Conservation (phyloP, 257 asterid species). For the Ehretia macrophylla region DNA sequence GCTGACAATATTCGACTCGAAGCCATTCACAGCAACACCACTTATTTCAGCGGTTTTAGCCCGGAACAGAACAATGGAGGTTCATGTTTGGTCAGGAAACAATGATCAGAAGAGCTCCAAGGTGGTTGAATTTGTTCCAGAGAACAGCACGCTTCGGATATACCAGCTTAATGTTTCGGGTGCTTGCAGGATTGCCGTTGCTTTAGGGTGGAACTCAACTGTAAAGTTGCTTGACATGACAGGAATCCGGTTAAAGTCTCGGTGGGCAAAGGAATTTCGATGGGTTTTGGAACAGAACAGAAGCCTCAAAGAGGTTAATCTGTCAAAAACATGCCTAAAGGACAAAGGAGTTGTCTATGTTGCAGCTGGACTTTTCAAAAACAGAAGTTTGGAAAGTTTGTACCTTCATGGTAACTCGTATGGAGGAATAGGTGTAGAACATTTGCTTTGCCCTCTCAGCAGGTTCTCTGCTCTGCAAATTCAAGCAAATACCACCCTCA, state of each 20-base stretch:
- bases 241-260: constrained; percentile 57
- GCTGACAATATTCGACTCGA: constrained; percentile 54
- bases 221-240: constrained; percentile 68
- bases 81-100: constrained; percentile 59
- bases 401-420: constrained; percentile 60
- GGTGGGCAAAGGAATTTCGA: constrained; percentile 83
- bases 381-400: constrained; percentile 53
- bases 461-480: constrained; percentile 64
- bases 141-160: constrained; percentile 46
- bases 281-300: constrained; percentile 78
- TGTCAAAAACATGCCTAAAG: constrained; percentile 59
- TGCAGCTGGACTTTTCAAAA: constrained; percentile 82
- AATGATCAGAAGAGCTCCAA: constrained; percentile 30
- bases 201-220: constrained; percentile 66
- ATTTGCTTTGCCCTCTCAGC: constrained; percentile 81
- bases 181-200: constrained; percentile 60
- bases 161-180: constrained; percentile 42
- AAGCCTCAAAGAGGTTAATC: constrained; percentile 52
- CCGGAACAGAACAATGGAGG: constrained; percentile 67
- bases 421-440: constrained; percentile 68
- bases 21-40: constrained; percentile 48
- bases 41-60: constrained; percentile 76
- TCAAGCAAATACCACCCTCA: constrained; percentile 63
- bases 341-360: constrained; percentile 69
- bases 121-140: constrained; percentile 61